Base-by-base conservation (phyloP, 345 rosid species). In the Eutrema japonicum region DNA sequence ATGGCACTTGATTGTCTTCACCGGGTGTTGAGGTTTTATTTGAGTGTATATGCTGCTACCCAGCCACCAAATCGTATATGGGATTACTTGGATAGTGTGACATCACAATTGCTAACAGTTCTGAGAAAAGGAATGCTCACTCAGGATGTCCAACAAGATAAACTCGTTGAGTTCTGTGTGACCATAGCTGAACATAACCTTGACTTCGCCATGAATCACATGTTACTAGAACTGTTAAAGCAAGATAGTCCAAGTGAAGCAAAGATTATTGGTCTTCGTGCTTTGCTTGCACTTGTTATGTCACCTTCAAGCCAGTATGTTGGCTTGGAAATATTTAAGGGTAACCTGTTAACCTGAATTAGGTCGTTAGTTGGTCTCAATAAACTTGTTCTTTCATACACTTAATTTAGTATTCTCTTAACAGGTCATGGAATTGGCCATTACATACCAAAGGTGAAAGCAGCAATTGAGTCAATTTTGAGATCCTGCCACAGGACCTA, bases 151-250 rank as follows among this genome's bases (percentile, higher is more conserved):
- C 99, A 95, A 75, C 98, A 95, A 68, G 99, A 95, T 80, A 95
- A 95, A 81, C 88, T 95, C 78, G 96, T 95, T 64, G 97, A 95
- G 73, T 95, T 95, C 74, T 95, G 99, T 79, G 99, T 92, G 73
- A 87, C 96, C 53, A 86, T 95, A 72, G 93, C 98, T 27, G 99
- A 92, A 52, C 99, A 95, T 85, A 92, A 95, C 85, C 98, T 92
- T 85, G 99, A 95, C 85, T 95, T 95, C 75, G 82, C 98, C 66
- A 95, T 92, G 98, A 95, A 95, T 77, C 99, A 92, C 79, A 95
- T 92, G 99, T 80, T 95, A 41, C 79, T 95, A 66, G 99, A 92
- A 84, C 85, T 95, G 80, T 86, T 95, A 76, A 95, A 92, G 82
- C 96, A 90, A 82, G 97, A 92, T 78, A 90, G 92, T 85, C 85